Evolutionary conservation across 768 basidiomycete species (phyloP).

Genomic region (Tremella mesenterica): DNA sequence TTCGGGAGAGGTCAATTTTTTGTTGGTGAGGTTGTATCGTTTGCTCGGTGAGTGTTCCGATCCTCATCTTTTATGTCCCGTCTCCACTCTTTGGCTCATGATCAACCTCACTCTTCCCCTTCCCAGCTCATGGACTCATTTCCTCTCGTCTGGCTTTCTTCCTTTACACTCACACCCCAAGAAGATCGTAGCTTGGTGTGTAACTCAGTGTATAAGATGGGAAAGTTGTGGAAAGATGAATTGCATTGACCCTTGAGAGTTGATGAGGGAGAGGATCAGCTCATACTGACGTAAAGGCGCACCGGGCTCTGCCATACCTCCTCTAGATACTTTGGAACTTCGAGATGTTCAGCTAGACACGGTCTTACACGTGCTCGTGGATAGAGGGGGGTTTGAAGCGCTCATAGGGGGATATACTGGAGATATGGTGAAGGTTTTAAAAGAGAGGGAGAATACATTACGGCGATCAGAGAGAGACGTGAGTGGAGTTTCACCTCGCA

Average conservation of each 20-base stretch:
- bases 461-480: too few species aligned
- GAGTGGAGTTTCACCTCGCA: too few species aligned
- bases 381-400: conserved; percentile 22
- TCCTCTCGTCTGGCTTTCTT: not conserved
- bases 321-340: conserved; percentile 8
- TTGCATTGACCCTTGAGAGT: too few species aligned
- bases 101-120: too few species aligned
- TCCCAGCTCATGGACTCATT: not conserved
- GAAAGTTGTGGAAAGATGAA: not conserved
- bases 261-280: too few species aligned
- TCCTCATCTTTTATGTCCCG: not conserved
- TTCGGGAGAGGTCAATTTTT: conserved; percentile 19
- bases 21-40: conserved; percentile 31
- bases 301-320: not conserved
- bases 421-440: too few species aligned
- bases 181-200: not conserved
- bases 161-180: not conserved
- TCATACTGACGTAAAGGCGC: conserved; percentile 8
- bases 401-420: too few species aligned
- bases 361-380: conserved; percentile 20
- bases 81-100: too few species aligned
- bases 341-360: conserved; percentile 33
- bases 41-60: conserved; percentile 22
- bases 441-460: too few species aligned
- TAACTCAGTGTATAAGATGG: not conserved